Evolutionary conservation across 345 rosid species (phyloP), one percentile per base, ranked within the genome.

Genomic region (Moringa oleifera): DNA sequence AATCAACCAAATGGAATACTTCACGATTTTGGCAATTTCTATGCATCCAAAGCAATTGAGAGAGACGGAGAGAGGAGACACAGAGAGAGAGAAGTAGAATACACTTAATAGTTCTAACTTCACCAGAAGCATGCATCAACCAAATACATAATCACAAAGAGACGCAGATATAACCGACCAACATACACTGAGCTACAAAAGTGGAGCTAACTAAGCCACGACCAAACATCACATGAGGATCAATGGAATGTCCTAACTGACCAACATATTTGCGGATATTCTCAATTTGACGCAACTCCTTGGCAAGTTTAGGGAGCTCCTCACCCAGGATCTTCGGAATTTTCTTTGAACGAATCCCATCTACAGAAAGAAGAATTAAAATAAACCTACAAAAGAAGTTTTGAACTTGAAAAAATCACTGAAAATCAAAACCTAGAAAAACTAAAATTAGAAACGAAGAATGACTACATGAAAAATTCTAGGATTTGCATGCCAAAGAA

Each of bases 211-310:
- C 0, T 6, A 6, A 21, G 28, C 6, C 13, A 25, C 50, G 63
- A 49, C 45, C 15, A 15, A 22, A 11, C 45, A 37, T 20, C 23
- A 6, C 31, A 60, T 5, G 17, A n/a, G 45, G 54, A 51, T 51
- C 4, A 18, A 18, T 51, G 41, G 12, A 59, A 65, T 54, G 10
- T 20, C 59, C 18, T 19, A 31, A 50, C 82, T 79, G 68, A 90
- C 97, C 75, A 33, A 78, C 64, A 41, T 90, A 90, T 25, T 60
- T 65, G 9, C 77, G 79, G 50, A 69, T 72, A 23, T 63, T 64
- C 24, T 79, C 78, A 45, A 85, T 75, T 37, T 78, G 71, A 54
- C 60, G 76, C 72, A 87, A 62, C 52, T 85, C 81, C 31, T 77
- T 69, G 6, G 67, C 81, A 28, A 87, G 75, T 60, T 57, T 61